Percentiles rank a stretch among this genome's conserved stretches.
Conservation (phyloP, 768 basidiomycete species). For the Trametes cubensis region DNA sequence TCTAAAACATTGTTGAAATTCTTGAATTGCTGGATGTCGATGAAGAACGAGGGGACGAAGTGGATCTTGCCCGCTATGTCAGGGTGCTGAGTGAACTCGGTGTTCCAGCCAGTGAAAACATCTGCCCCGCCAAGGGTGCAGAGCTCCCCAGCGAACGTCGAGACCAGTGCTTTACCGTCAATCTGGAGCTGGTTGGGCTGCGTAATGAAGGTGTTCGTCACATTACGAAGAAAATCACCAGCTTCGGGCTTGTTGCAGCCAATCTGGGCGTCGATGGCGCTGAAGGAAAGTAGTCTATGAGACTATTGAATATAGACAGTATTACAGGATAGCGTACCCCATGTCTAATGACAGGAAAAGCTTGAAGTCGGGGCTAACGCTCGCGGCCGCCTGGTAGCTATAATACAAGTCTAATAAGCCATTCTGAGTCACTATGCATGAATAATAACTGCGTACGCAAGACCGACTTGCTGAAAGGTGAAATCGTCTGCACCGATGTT, state of each 20-base stretch:
- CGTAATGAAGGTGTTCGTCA: conserved; percentile 48
- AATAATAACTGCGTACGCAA: conserved; percentile 44
- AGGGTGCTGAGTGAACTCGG: conserved; percentile 37
- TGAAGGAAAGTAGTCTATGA: conserved; percentile 1
- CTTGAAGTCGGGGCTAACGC: conserved; percentile 44
- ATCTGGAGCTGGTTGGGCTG: conserved; percentile 60
- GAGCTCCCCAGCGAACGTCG: conserved; percentile 64
- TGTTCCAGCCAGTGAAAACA: conserved; percentile 50
- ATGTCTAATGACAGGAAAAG: conserved; percentile 81
- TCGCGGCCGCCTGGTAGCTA: conserved; percentile 40
- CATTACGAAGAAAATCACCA: conserved; percentile 46
- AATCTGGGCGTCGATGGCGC: conserved; percentile 45
- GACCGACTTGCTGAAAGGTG: conserved; percentile 49
- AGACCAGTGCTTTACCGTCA: conserved; percentile 56
- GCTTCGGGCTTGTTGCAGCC: conserved; percentile 34
- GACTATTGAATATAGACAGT: too few relatives aligned
- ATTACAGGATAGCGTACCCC: conserved; percentile 46
- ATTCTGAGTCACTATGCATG: too few relatives aligned
- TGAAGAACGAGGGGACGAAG: conserved; percentile 68
- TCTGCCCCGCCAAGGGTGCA: conserved; percentile 53
- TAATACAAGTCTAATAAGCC: background rate
- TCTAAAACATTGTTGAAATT: conserved; percentile 48
- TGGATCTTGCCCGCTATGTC: conserved; percentile 41
- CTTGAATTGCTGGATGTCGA: conserved; percentile 50
- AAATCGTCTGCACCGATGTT: conserved; percentile 60